A percentile compares a stretch with the other conserved stretches of the same genome.
These are phyloP conservation scores for Gardenia jasminoides DNA, from an alignment of 257 asterid species.

Conservation along the genomic window DNA sequence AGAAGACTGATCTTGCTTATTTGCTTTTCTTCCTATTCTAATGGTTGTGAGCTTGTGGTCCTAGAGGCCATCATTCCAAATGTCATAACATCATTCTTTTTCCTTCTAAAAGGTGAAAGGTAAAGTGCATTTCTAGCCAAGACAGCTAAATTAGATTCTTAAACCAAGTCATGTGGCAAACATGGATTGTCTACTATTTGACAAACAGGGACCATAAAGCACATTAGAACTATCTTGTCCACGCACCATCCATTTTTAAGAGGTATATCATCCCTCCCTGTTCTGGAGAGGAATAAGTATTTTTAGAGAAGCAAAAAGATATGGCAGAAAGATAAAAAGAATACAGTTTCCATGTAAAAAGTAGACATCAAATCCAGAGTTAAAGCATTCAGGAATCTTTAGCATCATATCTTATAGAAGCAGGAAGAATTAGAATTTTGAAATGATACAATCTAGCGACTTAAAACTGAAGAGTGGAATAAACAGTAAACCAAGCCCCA, in stretches of 20 bases:
- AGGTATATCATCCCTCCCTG: neutral
- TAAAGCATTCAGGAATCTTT: neutral
- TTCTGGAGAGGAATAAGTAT: conserved; percentile 8
- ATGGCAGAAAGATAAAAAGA: neutral
- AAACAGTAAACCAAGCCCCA: neutral
- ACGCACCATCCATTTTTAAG: neutral
- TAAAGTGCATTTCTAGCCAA: neutral
- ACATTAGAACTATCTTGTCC: neutral
- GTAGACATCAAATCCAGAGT: conserved; percentile 4
- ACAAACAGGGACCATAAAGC: conserved; percentile 4
- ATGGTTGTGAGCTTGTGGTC: neutral
- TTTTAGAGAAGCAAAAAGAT: neutral
- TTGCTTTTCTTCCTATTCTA: neutral
- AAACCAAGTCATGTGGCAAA: conserved; percentile 4
- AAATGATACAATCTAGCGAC: neutral
- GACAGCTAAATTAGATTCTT: neutral
- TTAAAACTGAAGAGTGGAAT: neutral
- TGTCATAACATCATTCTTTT: neutral
- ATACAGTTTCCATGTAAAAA: neutral
- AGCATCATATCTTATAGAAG: neutral
- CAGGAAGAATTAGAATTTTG: conserved; percentile 1
- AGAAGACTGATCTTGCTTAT: neutral
- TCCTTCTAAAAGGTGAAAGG: neutral
- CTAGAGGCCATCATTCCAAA: neutral
- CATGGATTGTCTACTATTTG: neutral